Base-by-base conservation (phyloP, 805 yeast genomes). In the Ogataea paraovalis region DNA sequence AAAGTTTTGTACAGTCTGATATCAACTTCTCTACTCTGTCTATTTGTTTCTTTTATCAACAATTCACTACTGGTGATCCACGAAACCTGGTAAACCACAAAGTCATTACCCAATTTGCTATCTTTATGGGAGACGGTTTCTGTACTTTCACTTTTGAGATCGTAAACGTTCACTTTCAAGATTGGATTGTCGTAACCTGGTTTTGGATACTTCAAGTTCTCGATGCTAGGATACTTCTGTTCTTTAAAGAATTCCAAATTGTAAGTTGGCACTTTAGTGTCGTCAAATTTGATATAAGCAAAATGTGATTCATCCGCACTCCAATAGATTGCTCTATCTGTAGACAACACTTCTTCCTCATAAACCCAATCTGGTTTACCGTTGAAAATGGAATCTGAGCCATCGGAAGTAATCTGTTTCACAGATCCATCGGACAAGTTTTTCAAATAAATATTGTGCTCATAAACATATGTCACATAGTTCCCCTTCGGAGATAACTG, bases 331-430 rank as follows among this genome's bases (percentile, higher is more conserved):
- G 85, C 80, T 32, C 62, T 65, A 51, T 84, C 91, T 14, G 67
- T 56, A 0, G 74, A 74, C 12, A 82, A 65, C 1, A 87, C 87
- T 57, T 87, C 96, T 59, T 87, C 95, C 61, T 87, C 95, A 62
- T 86, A 86, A 1, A 86, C 83, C 94, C 95, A 87, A 58, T 86
- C 94, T 0, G 91, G 82, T 52, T 74, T 82, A 5, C 88, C 96
- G 55, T 86, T 82, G 50, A 75, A 72, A 3, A 85, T 67, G 16
- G 73, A 65, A 0, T 52, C 58, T 12, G 74, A 67, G 0, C 90
- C 91, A 59, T 79, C 85, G 4, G 52, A 49, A 0, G 85, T 77
- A 9, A 80, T 60, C 47, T 66, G 71, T 0, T 51, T 58, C 3
- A 62, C 49, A 4, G 53, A 49, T 4, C 54, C 59, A 12, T 56